phyloP scores from a whole-genome alignment of 2,329 filamentous ascomycete genomes.

The Talaromyces sp. region DNA sequence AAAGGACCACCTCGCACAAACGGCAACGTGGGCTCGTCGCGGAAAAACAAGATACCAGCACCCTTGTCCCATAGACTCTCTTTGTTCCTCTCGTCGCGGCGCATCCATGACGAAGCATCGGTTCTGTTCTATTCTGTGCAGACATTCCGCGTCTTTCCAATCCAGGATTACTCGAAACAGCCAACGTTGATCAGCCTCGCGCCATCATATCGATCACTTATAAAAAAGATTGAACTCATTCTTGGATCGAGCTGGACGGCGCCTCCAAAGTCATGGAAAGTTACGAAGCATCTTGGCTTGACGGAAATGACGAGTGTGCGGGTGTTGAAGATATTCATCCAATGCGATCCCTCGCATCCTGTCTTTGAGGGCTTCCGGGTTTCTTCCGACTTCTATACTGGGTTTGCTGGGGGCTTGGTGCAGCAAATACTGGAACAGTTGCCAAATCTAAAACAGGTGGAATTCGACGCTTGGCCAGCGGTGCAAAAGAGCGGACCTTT shows the following conservation, averaged over 20 bases:
- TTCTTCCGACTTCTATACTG: slow-evolving; percentile 55
- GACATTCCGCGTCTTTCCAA: slow-evolving; percentile 52
- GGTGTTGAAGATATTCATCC: slow-evolving; percentile 54
- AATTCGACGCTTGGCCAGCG: slow-evolving; percentile 56
- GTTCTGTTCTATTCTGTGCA: slow-evolving; percentile 51
- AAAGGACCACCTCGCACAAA: slow-evolving; percentile 24
- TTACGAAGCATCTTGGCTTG: slow-evolving; percentile 49
- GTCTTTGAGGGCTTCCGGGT: slow-evolving; percentile 57
- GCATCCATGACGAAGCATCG: slow-evolving; percentile 50
- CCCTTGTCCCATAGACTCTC: slow-evolving; percentile 35
- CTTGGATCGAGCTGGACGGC: slow-evolving; percentile 58
- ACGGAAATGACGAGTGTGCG: slow-evolving; percentile 46
- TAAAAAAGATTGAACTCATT: slow-evolving; percentile 54
- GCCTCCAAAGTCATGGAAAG: slow-evolving; percentile 54
- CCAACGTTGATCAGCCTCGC: slow-evolving; percentile 50
- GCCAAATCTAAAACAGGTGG: slow-evolving; percentile 48
- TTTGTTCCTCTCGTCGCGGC: slow-evolving; percentile 40
- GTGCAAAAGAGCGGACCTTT: slow-evolving; percentile 51
- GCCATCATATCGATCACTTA: slow-evolving; percentile 47
- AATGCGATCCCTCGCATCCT: slow-evolving; percentile 53
- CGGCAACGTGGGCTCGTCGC: slow-evolving; percentile 36
- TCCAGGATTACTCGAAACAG: slow-evolving; percentile 47
- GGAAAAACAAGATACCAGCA: slow-evolving; percentile 34
- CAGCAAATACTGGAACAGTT: slow-evolving; percentile 49
- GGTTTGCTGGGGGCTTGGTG: slow-evolving; percentile 52